Conservation (phyloP, 768 basidiomycete species). For the Collybia mongolica region DNA sequence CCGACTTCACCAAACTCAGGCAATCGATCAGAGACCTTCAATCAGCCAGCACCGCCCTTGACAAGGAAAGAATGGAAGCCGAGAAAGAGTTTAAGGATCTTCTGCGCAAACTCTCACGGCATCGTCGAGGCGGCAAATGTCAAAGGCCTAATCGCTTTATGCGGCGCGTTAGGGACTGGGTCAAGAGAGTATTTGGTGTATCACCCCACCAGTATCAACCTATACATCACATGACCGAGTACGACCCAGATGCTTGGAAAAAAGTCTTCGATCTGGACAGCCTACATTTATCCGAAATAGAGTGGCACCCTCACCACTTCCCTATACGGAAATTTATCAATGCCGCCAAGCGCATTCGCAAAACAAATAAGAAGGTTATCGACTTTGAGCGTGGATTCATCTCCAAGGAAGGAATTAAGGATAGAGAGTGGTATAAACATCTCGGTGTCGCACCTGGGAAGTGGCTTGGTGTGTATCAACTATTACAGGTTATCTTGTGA, state of each 20-base stretch:
- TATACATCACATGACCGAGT: constrained; percentile 1
- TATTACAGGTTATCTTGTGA: neutral
- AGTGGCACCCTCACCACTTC: constrained; percentile 22
- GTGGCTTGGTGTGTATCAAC: constrained; percentile 59
- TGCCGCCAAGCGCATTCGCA: constrained; percentile 57
- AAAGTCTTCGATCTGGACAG: constrained; percentile 25
- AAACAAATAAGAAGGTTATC: constrained; percentile 64
- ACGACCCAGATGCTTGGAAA: constrained; percentile 25
- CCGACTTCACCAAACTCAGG: constrained; percentile 44
- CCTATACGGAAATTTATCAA: constrained; percentile 47
- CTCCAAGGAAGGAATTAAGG: constrained; percentile 70
- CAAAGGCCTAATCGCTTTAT: constrained; percentile 17
- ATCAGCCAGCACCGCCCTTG: constrained; percentile 50
- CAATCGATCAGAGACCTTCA: constrained; percentile 46
- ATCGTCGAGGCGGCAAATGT: constrained; percentile 19
- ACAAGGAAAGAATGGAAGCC: constrained; percentile 56
- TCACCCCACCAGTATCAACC: constrained; percentile 20
- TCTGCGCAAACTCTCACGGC: constrained; percentile 35
- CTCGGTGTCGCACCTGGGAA: constrained; percentile 86
- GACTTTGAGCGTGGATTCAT: constrained; percentile 82
- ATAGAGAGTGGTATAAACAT: constrained; percentile 85
- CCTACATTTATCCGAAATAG: neutral
- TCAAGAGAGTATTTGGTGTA: constrained; percentile 39
- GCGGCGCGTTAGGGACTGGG: constrained; percentile 27
- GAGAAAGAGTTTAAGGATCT: constrained; percentile 51